Evolutionary conservation across 805 yeast genomes (phyloP).

Genomic region (Grigorovia humatica): DNA sequence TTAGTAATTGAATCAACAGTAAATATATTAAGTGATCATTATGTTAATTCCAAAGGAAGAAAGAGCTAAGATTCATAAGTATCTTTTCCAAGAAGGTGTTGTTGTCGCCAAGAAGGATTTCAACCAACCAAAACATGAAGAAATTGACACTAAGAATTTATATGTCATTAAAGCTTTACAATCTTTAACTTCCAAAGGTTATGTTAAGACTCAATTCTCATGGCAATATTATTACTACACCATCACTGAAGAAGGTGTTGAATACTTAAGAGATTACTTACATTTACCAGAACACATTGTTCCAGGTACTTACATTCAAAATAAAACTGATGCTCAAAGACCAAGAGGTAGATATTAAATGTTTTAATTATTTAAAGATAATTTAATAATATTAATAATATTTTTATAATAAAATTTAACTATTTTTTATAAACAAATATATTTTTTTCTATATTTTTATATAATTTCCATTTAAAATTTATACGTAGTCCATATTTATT

Average conservation of each 20-base stretch:
- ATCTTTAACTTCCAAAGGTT: conserved; percentile 97
- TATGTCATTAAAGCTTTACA: conserved; percentile 98
- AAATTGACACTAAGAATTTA: conserved; percentile 95
- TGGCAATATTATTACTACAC: conserved; percentile 99
- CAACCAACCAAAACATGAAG: conserved; percentile 96
- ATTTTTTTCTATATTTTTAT: background rate
- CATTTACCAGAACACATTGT: conserved; percentile 97
- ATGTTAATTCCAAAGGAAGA: conserved; percentile 99
- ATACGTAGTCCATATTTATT: background rate
- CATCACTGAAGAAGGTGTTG: conserved; percentile 99
- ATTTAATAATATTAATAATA: background rate
- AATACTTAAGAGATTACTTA: conserved; percentile 94
- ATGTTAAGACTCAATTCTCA: conserved; percentile 98
- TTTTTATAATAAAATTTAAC: background rate
- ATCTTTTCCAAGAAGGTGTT: conserved; percentile 99
- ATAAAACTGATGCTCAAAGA: conserved; percentile 70
- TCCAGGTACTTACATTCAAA: conserved; percentile 96
- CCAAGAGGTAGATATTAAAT: conserved; percentile 41
- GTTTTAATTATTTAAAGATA: conserved; percentile 1
- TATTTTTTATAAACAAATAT: background rate
- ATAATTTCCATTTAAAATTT: background rate
- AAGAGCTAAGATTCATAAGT: conserved; percentile 98
- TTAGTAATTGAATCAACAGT: background rate
- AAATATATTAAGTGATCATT: conserved; percentile 26
- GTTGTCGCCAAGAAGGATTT: conserved; percentile 99